Evolutionary conservation across 2,329 filamentous ascomycete genomes (phyloP), one percentile per base, ranked within the genome.

Genomic region (Septoria petroselini): DNA sequence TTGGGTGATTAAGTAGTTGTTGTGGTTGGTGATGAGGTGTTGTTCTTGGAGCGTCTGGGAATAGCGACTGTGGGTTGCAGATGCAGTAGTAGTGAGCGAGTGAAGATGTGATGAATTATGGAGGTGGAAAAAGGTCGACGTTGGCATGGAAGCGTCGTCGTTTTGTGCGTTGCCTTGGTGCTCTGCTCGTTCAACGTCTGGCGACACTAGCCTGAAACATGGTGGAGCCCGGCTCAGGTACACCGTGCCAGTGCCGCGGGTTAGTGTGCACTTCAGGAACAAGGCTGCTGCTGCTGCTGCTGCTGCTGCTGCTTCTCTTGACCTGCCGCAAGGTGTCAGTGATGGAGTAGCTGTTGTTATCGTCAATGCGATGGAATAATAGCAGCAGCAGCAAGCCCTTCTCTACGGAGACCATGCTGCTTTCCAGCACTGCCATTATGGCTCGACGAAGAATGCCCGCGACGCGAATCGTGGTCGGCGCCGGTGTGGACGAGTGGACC

Each of bases 131-230:
- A 21, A 41, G 50, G 39, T 44, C 23, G 15, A 21, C n/a, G 35
- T 27, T 38, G 30, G 49, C 41, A 48, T 42, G 43, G 33, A 30
- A 21, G 31, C 5, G 34, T 25, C 41, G 33, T 17, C 17, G 15
- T 45, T 50, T 50, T 50, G 47, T 50, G 42, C 41, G 34, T 45
- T 40, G 41, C n/a, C n/a, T n/a, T n/a, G n/a, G n/a, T n/a, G n/a
- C 19, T 31, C 38, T 35, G 46, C 47, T 41, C 40, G 41, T 27
- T 34, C 34, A 18, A 42, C 25, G 27, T 42, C n/a, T n/a, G 40
- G 46, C 38, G 18, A 23, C 23, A 27, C 21, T 35, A 44, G 30
- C 33, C 31, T 50, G 47, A 50, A 50, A 50, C 47, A 42, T 33
- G 29, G 40, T 38, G 31, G 31, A 37, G 15, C 15, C n/a, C n/a